These are phyloP conservation scores for Pichia sporocuriosa DNA, from an alignment of 805 yeast genomes.

Conservation along the genomic window DNA sequence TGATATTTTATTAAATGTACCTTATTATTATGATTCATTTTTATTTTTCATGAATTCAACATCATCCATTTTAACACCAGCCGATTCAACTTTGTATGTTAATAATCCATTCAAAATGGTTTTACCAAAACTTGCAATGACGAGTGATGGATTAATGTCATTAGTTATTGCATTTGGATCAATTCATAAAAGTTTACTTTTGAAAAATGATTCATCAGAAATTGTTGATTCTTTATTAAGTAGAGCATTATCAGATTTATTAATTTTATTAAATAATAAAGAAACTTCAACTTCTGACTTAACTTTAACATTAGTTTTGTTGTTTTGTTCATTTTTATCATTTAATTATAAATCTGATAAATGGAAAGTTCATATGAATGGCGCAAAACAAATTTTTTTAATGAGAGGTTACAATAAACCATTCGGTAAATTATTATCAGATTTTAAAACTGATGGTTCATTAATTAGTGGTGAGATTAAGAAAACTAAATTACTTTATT, in stretches of 20 bases:
- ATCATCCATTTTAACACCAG: conserved; percentile 57
- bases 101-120: conserved; percentile 65
- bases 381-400: conserved; percentile 58
- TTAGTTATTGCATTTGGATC: conserved; percentile 48
- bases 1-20: conserved; percentile 50
- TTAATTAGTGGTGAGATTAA: conserved; percentile 22
- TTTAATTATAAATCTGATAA: conserved; percentile 39
- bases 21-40: conserved; percentile 53
- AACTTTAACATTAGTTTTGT: conserved; percentile 54
- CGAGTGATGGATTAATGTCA: conserved; percentile 48
- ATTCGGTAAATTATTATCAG: conserved; percentile 21
- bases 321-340: conserved; percentile 51
- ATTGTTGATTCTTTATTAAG: conserved; percentile 47
- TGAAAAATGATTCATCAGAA: conserved; percentile 27
- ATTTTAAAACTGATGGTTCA: conserved; percentile 14
- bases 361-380: conserved; percentile 61
- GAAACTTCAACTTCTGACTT: conserved; percentile 55
- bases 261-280: conserved; percentile 43
- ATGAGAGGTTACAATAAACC: conserved; percentile 42
- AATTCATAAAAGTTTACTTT: conserved; percentile 29
- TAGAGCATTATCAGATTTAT: conserved; percentile 50
- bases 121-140: conserved; percentile 63
- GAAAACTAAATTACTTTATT: conserved; percentile 39
- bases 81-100: conserved; percentile 49
- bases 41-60: conserved; percentile 58